Evolutionary conservation across 106 monocot genomes (phyloP).

Genomic region (Phalaenopsis aphrodite): DNA sequence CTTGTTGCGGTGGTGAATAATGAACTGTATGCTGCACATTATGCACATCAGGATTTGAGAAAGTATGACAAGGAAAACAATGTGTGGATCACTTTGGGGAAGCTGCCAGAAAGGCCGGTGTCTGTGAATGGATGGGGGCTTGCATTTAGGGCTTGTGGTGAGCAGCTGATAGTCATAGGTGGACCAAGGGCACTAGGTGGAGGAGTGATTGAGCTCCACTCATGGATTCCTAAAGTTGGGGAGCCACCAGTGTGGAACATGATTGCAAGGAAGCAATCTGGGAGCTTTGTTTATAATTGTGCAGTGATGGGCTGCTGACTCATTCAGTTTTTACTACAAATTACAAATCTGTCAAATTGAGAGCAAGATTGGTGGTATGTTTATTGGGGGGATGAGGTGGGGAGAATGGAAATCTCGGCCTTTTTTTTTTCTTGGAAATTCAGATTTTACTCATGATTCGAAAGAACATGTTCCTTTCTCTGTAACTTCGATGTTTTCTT

Average conservation of each 20-base stretch:
- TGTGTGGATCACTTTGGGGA: constrained; percentile 56
- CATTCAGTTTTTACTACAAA: neutral
- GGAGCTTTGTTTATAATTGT: constrained; percentile 89
- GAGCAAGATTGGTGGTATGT: constrained; percentile 3
- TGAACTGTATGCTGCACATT: constrained; percentile 73
- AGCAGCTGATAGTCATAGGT: constrained; percentile 62
- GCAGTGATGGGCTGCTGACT: constrained; percentile 89
- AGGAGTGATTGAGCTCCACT: constrained; percentile 74
- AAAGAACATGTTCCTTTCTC: constrained; percentile 7
- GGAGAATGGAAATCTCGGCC: constrained; percentile 2
- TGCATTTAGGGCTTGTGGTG: constrained; percentile 67
- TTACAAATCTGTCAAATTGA: neutral
- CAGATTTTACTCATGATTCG: constrained; percentile 10
- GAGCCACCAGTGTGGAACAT: constrained; percentile 57
- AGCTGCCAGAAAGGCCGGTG: constrained; percentile 58
- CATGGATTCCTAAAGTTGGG: constrained; percentile 71
- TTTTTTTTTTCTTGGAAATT: constrained; percentile 8
- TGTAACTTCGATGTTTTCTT: constrained; percentile 14
- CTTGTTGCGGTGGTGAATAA: constrained; percentile 84
- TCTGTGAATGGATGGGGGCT: constrained; percentile 84
- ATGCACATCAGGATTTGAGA: constrained; percentile 45
- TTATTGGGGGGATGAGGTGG: too few species aligned
- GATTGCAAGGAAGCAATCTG: constrained; percentile 63
- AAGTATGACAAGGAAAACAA: constrained; percentile 64
- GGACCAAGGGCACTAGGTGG: constrained; percentile 47